These are phyloP conservation scores for Paramecium primaurelia DNA, from an alignment of 73 alveolate genomes.

Conservation along the genomic window DNA sequence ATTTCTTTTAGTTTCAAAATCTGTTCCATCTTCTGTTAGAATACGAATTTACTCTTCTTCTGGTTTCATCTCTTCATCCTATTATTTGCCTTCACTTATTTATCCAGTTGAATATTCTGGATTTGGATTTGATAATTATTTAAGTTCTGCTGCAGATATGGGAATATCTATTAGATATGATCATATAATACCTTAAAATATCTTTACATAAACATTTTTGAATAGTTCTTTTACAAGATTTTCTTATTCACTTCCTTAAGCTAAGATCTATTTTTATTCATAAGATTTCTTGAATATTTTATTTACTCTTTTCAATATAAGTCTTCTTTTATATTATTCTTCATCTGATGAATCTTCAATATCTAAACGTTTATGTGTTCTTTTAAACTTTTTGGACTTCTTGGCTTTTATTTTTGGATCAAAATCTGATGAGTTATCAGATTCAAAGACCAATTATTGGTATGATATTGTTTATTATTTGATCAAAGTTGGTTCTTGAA, in stretches of 20 bases:
- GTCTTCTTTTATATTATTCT: neutral
- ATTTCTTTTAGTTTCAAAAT: neutral
- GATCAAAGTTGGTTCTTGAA: neutral
- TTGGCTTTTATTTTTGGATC: conserved; percentile 1
- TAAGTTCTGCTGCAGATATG: neutral
- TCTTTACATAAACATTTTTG: conserved; percentile 9
- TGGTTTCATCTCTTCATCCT: neutral
- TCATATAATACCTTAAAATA: neutral
- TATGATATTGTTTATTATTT: conserved; percentile 5
- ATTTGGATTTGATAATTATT: neutral
- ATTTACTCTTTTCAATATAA: conserved; percentile 9
- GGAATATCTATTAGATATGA: neutral
- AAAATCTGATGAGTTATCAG: conserved; percentile 27
- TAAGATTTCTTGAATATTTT: conserved; percentile 33
- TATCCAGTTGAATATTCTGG: neutral
- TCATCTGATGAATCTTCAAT: conserved; percentile 15
- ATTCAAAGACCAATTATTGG: conserved; percentile 16
- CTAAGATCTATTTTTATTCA: conserved; percentile 4
- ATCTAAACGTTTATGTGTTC: neutral
- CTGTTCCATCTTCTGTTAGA: conserved; percentile 30
- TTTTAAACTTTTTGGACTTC: neutral
- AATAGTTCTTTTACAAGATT: conserved; percentile 1
- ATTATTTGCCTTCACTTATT: neutral
- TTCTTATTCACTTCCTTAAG: conserved; percentile 24
- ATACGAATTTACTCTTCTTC: neutral